Base-by-base conservation (phyloP, 352 stramenopile species). In the Globisporangium nunn region DNA sequence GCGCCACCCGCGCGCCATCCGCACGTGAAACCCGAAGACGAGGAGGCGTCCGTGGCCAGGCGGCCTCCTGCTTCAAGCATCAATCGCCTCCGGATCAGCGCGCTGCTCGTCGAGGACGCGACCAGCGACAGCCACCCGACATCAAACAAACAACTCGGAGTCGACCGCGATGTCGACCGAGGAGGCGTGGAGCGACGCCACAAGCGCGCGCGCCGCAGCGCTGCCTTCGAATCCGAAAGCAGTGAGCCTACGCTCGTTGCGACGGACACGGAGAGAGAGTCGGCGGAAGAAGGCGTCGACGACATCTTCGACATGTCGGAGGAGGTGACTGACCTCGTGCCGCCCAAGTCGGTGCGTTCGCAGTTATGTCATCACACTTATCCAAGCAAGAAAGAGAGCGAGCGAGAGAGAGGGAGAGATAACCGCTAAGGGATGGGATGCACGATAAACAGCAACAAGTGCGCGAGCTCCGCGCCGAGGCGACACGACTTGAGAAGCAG, bases 401-500 rank as follows among this genome's bases (percentile, higher is more conserved):
- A n/a, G n/a, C n/a, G n/a, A n/a, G n/a, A n/a, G n/a, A n/a, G n/a
- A n/a, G n/a, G n/a, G n/a, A n/a, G n/a, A n/a, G n/a, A n/a, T n/a
- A n/a, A n/a, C n/a, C 43, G 10, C 41, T 40, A 14, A 40, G 8
- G 35, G 35, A 4, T 40, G 35, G 35, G 14, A 10, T 14, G 35
- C 23, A 2, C 14, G 17, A 28, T 8, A 7, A n/a, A 45, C 41
- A 48, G 43, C 43, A 48, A 6, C 43, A 48, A 10, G 43, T 59
- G 4, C 53, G 45, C n/a, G 23, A 40, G 3, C 44, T 59, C n/a
- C 53, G 53, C n/a, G 33, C 33, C 11, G 53, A 59, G 12, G 53
- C 31, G 14, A 23, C 18, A n/a, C 8, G 15, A 0, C 53, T 59
- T 18, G 12, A 50, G 12, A 33, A 5, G 33, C 44, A 59, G 18